Conservation (phyloP, 2,329 filamentous ascomycete species). For the Knoxdaviesia capensis region DNA sequence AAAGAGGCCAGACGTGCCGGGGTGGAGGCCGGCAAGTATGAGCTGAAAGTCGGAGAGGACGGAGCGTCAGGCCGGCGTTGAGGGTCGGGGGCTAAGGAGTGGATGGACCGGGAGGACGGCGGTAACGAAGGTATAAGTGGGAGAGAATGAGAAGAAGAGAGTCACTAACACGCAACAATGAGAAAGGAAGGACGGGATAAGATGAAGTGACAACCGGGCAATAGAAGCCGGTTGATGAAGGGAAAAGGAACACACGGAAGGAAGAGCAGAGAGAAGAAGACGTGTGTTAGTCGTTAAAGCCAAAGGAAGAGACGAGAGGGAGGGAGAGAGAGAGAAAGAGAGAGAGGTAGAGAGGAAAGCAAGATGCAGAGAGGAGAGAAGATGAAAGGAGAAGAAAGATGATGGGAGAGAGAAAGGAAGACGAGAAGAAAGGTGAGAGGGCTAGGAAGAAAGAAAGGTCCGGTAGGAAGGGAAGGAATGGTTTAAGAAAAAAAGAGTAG, state of each 20-base stretch:
- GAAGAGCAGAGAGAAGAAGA: conserved; percentile 3
- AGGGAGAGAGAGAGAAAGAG: conserved; percentile 4
- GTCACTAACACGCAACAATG: background rate
- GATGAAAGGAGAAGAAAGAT: conserved; percentile 11
- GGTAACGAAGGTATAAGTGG: conserved; percentile 2
- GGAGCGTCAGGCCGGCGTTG: too few relatives aligned
- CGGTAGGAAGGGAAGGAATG: conserved; percentile 7
- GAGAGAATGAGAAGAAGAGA: conserved; percentile 1
- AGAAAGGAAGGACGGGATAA: background rate
- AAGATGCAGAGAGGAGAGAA: conserved; percentile 9
- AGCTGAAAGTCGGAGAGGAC: too few relatives aligned
- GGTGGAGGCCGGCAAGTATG: too few relatives aligned
- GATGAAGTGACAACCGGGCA: background rate
- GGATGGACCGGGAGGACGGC: background rate
- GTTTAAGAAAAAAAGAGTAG: conserved; percentile 7
- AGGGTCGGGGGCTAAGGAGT: background rate
- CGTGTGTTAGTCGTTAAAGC: background rate
- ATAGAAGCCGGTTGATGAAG: background rate
- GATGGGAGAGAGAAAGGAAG: conserved; percentile 9
- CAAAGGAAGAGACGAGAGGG: background rate
- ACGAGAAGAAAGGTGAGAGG: conserved; percentile 9
- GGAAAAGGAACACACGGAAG: conserved; percentile 2
- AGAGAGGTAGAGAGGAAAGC: conserved; percentile 8
- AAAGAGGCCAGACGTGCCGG: too few relatives aligned
- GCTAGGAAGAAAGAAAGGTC: conserved; percentile 6